These are phyloP conservation scores for Chalciporus sp. DNA, from an alignment of 1,284 basidiomycete species.

Conservation along the genomic window DNA sequence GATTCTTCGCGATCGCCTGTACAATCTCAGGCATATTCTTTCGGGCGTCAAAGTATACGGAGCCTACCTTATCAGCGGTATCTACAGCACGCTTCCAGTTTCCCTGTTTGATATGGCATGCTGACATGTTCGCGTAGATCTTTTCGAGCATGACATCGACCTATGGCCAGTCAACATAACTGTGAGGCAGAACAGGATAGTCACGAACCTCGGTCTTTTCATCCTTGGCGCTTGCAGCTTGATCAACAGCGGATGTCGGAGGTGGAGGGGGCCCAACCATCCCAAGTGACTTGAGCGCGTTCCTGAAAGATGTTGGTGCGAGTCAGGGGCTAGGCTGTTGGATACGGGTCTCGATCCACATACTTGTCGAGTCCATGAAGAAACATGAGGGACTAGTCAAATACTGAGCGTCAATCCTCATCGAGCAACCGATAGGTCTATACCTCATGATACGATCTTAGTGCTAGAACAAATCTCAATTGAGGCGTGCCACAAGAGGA, in stretches of 20 bases:
- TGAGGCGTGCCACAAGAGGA: slow-evolving; percentile 12
- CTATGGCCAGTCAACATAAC: slow-evolving; percentile 38
- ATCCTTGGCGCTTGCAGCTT: slow-evolving; percentile 42
- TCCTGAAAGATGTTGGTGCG: slow-evolving; percentile 37
- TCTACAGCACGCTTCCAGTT: slow-evolving; percentile 79
- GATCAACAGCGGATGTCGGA: slow-evolving; percentile 34
- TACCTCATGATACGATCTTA: slow-evolving; percentile 69
- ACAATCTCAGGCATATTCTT: slow-evolving; percentile 1
- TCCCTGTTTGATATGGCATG: slow-evolving; percentile 72
- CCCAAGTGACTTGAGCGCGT: slow-evolving; percentile 52
- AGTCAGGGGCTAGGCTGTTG: not conserved
- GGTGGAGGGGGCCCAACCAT: slow-evolving; percentile 30
- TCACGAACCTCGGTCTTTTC: slow-evolving; percentile 54
- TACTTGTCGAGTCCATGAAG: slow-evolving; percentile 75
- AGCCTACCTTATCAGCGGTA: slow-evolving; percentile 68
- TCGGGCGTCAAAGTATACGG: not conserved
- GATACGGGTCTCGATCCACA: slow-evolving; percentile 1
- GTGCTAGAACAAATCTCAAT: slow-evolving; percentile 43
- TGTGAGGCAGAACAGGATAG: not conserved
- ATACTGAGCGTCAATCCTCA: slow-evolving; percentile 10
- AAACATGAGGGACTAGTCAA: slow-evolving; percentile 61
- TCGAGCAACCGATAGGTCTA: not conserved
- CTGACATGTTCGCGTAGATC: slow-evolving; percentile 80
- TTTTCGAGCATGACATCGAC: slow-evolving; percentile 74
- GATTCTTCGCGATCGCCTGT: slow-evolving; percentile 72